Conservation (phyloP, 345 rosid species). For the Firmiana major region DNA sequence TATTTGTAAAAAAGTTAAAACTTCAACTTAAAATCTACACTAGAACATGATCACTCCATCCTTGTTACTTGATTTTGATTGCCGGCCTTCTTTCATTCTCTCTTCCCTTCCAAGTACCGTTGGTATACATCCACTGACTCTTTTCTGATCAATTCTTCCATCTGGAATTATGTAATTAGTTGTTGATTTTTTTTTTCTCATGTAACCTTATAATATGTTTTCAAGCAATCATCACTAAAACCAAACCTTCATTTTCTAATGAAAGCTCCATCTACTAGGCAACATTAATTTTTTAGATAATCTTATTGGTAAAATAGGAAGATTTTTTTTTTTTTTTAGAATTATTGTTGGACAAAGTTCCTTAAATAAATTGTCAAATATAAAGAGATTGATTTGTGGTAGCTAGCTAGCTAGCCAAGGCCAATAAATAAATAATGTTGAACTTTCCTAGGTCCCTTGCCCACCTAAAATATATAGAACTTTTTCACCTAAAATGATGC, state of each 20-base stretch:
- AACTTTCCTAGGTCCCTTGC: conserved; percentile 11
- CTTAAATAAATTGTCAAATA: background rate
- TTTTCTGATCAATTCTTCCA: background rate
- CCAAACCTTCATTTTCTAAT: background rate
- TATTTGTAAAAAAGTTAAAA: no score
- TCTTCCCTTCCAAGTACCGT: no score
- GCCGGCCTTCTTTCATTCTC: no score
- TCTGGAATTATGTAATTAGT: background rate
- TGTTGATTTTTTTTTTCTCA: background rate
- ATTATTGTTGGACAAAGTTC: background rate
- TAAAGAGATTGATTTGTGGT: background rate
- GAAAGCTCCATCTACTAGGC: background rate
- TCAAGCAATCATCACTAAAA: background rate
- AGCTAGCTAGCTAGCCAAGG: background rate
- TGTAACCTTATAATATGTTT: background rate
- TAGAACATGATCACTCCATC: no score
- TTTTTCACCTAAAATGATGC: conserved; percentile 12
- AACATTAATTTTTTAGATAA: background rate
- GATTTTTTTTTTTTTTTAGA: background rate
- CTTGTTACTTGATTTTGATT: no score
- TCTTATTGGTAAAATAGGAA: background rate
- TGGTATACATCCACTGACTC: no score
- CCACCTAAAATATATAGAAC: background rate
- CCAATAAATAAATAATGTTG: background rate
- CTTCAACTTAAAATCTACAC: no score